A percentile compares a stretch with the other conserved stretches of the same genome.
Evolutionary conservation across 208 protist genomes (phyloP).

Genomic region (Leishmania aethiopica): DNA sequence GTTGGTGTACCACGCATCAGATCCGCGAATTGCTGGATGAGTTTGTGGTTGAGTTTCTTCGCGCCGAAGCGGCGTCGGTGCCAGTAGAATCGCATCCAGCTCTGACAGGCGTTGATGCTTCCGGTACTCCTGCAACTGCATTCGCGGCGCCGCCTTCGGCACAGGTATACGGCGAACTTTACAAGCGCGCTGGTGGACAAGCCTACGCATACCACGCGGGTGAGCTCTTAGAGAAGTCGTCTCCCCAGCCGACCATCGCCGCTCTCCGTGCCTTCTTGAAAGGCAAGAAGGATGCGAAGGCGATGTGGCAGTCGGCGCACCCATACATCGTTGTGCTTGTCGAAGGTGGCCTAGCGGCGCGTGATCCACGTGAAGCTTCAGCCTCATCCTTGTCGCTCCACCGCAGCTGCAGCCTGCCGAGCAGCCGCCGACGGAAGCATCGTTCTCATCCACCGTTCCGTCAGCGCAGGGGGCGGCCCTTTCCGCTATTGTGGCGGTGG

Average conservation of each 20-base stretch:
- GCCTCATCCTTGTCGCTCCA: not conserved
- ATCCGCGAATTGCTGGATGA: conserved; percentile 21
- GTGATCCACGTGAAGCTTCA: not conserved
- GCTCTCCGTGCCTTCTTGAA: conserved; percentile 12
- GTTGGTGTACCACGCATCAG: conserved; percentile 6
- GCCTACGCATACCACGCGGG: conserved; percentile 13
- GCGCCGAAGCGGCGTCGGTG: conserved; percentile 4
- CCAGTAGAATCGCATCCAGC: not conserved
- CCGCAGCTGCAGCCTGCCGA: not conserved
- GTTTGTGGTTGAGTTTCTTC: conserved; percentile 4
- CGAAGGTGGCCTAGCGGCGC: not conserved
- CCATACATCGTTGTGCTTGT: conserved; percentile 18
- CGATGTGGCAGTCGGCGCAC: conserved; percentile 1
- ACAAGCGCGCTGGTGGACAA: conserved; percentile 1
- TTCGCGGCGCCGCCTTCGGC: not conserved
- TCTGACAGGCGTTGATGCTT: not conserved
- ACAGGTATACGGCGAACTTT: conserved; percentile 12
- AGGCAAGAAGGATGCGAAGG: not conserved
- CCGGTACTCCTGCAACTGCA: not conserved
- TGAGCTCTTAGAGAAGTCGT: conserved; percentile 3
- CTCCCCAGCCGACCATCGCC: not conserved
- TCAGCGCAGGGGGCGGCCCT: not conserved
- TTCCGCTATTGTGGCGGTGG: not conserved
- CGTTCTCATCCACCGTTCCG: not conserved
- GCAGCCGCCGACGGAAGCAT: not conserved